Evolutionary conservation across 2,329 filamentous ascomycete genomes (phyloP), one percentile per base, ranked within the genome.

Genomic region (Cladophialophora immunda): DNA sequence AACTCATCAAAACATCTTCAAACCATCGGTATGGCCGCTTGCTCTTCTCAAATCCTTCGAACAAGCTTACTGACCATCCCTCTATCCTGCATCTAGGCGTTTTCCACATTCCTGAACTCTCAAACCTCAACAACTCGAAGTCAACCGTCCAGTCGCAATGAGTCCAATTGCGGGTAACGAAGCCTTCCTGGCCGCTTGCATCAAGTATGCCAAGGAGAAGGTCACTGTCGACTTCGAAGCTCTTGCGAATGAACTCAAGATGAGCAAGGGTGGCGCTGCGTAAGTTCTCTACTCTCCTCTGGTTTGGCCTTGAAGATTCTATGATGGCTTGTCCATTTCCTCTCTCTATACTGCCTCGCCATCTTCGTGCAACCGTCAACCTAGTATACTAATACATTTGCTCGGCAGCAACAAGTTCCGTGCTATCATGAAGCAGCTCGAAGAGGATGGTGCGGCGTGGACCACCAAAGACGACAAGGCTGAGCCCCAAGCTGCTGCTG

Each of bases 331-430:
- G 30, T 22, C 27, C 19, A 22, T 22, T 38, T n/a, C 4, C 19
- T n/a, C 4, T 11, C 55, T 17, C n/a, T 41, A 2, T 7, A n/a
- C n/a, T n/a, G n/a, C n/a, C n/a, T n/a, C n/a, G n/a, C n/a, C n/a
- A n/a, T n/a, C n/a, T n/a, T n/a, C n/a, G n/a, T n/a, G n/a, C n/a
- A n/a, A n/a, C n/a, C n/a, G n/a, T n/a, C 17, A 22, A 47, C 3
- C 3, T 22, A 6, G 29, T 36, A 6, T 38, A 29, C 38, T 55
- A 30, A 38, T 19, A 55, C 30, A 17, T 34, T 13, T 58, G 19
- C 22, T 54, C 53, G 19, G 7, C 9, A 73, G 72, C 27, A 73
- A 73, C 68, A 73, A 73, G 55, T 70, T 64, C 45, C 71, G 71
- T 45, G 22, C n/a, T 4, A 54, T 72, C 53, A 68, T 71, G 58